A percentile compares a stretch with the other conserved stretches of the same genome.
These are phyloP conservation scores for Phellinidium pouzarii DNA, from an alignment of 1,284 basidiomycete genomes.

Conservation along the genomic window DNA sequence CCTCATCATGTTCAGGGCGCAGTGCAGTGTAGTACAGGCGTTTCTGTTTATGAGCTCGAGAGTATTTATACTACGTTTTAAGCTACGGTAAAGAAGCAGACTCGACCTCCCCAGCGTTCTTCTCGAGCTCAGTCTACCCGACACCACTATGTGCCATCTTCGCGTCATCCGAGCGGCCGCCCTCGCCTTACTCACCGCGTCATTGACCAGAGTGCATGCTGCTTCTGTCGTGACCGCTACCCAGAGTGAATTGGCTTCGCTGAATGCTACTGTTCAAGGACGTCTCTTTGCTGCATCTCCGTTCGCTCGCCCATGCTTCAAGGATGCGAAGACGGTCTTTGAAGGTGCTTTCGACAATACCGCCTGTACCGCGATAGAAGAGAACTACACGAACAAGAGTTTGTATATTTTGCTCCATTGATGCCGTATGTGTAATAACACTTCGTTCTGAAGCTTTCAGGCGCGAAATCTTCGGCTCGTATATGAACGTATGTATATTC, in stretches of 20 bases:
- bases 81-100: too few relatives aligned
- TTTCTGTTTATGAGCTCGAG: too few relatives aligned
- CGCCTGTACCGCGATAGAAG: not conserved
- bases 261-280: not conserved
- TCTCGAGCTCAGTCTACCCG: too few relatives aligned
- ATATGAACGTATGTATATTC: not conserved
- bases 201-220: not conserved
- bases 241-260: not conserved
- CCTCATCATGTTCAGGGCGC: too few relatives aligned
- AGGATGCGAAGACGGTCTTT: not conserved
- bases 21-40: too few relatives aligned
- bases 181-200: too few relatives aligned
- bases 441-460: not conserved
- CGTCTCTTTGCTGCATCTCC: slow-evolving; percentile 1
- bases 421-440: too few relatives aligned
- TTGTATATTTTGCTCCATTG: too few relatives aligned
- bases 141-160: too few relatives aligned
- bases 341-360: not conserved
- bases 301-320: slow-evolving; percentile 2
- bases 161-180: too few relatives aligned
- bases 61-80: too few relatives aligned
- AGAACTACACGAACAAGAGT: slow-evolving; percentile 4
- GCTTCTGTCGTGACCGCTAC: not conserved
- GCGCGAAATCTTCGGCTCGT: not conserved
- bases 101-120: too few relatives aligned